Evolutionary conservation across 441 rosid species (phyloP).

Genomic region (Pelargonium australe): DNA sequence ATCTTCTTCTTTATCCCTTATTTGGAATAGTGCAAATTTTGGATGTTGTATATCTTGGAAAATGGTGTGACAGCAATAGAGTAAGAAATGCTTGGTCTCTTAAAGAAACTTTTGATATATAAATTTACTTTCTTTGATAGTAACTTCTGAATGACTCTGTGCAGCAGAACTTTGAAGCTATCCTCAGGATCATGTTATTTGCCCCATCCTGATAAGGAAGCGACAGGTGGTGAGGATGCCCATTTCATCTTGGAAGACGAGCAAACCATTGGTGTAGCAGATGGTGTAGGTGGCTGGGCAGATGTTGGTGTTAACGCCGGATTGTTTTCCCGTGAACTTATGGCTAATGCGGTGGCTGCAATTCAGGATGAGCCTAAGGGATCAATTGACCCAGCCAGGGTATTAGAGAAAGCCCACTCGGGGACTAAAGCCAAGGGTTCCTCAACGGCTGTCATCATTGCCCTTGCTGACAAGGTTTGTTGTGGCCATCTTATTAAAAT

Average conservation of each 20-base stretch:
- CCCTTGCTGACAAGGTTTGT: conserved; percentile 49
- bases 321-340: conserved; percentile 50
- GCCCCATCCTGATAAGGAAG: conserved; percentile 66
- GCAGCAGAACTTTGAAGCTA: conserved; percentile 41
- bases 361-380: conserved; percentile 47
- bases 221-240: conserved; percentile 70
- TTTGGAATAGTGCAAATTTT: neutral
- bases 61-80: neutral
- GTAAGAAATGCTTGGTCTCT: neutral
- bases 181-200: conserved; percentile 53
- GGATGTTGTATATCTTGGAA: conserved; percentile 3
- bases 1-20: neutral
- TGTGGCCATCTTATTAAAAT: neutral
- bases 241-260: conserved; percentile 55
- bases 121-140: conserved; percentile 7
- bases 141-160: conserved; percentile 25
- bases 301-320: conserved; percentile 66
- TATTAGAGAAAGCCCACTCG: conserved; percentile 63
- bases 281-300: conserved; percentile 85
- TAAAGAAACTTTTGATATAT: neutral
- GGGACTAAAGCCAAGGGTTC: conserved; percentile 54
- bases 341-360: conserved; percentile 49
- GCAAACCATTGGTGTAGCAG: conserved; percentile 66
- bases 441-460: conserved; percentile 64
- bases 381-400: conserved; percentile 40